Evolutionary conservation across 2,329 filamentous ascomycete species (phyloP), one percentile per base, ranked within the genome.

Genomic region (Aspergillus luchuensis): DNA sequence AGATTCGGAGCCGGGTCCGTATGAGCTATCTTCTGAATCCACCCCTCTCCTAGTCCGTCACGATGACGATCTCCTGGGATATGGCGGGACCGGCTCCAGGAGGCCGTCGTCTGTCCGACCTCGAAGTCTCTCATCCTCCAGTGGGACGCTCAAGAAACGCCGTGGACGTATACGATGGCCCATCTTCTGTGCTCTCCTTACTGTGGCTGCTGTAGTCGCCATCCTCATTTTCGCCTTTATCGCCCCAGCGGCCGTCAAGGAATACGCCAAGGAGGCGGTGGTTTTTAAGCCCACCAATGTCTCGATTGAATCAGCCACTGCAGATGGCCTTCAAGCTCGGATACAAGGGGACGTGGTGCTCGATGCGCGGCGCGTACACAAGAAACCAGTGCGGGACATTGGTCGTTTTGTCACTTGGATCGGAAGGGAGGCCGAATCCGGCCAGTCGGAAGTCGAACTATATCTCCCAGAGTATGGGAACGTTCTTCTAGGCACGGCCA

Each of bases 381-480:
- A 90, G 66, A 82, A 86, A 55, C 82, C 88, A 57, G 85, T 94
- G 28, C 85, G 91, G 64, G 87, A 89, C 66, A 79, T 98, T 54
- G 95, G 95, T 45, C 84, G 85, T 58, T 84, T 91, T 21, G 87
- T 88, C 17, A 96, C 92, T 1, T 94, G 90, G 85, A 84, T 97
- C 66, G 91, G 91, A 60, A 83, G 84, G 63, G 85, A 91, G 69
- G 84, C 96, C 11, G 89, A 92, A 71, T 94, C 84, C 2, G 86
- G 89, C 19, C 80, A 89, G 69, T 90, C 91, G 2, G 84, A 86
- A 53, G 85, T 97, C 33, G 80, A 89, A 59, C 87, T 98, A 6
- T 92, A 89, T 68, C 82, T 97, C 30, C 93, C 94, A 11, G 90
- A 95, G 65, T 96, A 96, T 71, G 87, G 86, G 25, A 86, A 94